phyloP scores from a whole-genome alignment of 768 basidiomycete species.

The Leccinum boreale region DNA sequence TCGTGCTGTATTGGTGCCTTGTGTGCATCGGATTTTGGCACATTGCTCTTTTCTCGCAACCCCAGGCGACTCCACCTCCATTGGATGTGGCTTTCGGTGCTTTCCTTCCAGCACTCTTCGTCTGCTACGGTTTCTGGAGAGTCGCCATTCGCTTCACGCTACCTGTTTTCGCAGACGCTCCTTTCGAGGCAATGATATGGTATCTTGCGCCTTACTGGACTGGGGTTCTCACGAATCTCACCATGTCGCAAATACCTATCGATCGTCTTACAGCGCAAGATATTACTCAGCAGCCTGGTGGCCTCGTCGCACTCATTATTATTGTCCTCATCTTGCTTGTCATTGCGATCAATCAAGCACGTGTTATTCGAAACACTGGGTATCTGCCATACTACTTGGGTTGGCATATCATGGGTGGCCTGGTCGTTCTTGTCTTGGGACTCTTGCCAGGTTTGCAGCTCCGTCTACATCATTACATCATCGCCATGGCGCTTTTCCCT shows the following conservation, averaged over 20 bases:
- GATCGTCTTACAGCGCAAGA: slow-evolving; percentile 71
- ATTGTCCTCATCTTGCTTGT: slow-evolving; percentile 59
- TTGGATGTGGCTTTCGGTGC: slow-evolving; percentile 69
- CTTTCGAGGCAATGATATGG: slow-evolving; percentile 70
- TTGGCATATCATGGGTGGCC: slow-evolving; percentile 69
- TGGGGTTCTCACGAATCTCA: slow-evolving; percentile 71
- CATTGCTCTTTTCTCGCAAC: slow-evolving; percentile 74
- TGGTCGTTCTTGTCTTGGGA: slow-evolving; percentile 63
- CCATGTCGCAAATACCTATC: slow-evolving; percentile 70
- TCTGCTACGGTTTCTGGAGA: slow-evolving; percentile 78
- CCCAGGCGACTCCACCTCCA: slow-evolving; percentile 60
- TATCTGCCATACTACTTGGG: slow-evolving; percentile 74
- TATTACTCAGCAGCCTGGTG: slow-evolving; percentile 61
- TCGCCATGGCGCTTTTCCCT: slow-evolving; percentile 71
- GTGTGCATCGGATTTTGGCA: slow-evolving; percentile 88
- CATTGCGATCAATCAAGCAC: slow-evolving; percentile 68
- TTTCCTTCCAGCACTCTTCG: slow-evolving; percentile 77
- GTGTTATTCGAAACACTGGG: slow-evolving; percentile 82
- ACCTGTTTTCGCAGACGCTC: slow-evolving; percentile 62
- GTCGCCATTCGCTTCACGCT: slow-evolving; percentile 70
- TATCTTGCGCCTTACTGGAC: slow-evolving; percentile 80
- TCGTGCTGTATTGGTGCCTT: slow-evolving; percentile 72
- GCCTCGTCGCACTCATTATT: slow-evolving; percentile 63
- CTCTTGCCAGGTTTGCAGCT: slow-evolving; percentile 66
- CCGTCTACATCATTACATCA: slow-evolving; percentile 81